These are phyloP conservation scores for Scopulariopsis brevicaulis DNA, from an alignment of 2,329 filamentous ascomycete genomes.

Conservation along the genomic window DNA sequence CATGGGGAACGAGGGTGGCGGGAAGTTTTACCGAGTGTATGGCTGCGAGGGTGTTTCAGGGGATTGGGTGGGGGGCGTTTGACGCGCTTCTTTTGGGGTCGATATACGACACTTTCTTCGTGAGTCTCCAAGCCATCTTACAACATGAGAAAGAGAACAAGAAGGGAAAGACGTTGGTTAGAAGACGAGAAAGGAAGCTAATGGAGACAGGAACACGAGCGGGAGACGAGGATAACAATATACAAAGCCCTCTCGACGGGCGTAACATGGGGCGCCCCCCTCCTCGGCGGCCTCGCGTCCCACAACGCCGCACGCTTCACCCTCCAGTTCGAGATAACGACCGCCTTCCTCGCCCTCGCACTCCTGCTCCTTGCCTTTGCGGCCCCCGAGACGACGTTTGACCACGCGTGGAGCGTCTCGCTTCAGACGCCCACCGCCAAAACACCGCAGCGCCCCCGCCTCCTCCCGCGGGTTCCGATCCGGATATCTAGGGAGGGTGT, in stretches of 20 bases:
- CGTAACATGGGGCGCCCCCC: constrained; percentile 40
- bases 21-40: constrained; percentile 32
- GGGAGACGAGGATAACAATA: constrained; percentile 28
- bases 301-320: constrained; percentile 25
- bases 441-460: constrained; percentile 5
- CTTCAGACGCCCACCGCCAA: constrained; percentile 11
- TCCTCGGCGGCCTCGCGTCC: constrained; percentile 39
- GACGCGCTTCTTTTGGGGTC: constrained; percentile 39
- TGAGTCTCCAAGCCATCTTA: constrained; percentile 17
- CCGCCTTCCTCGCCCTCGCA: constrained; percentile 31
- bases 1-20: constrained; percentile 35
- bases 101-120: constrained; percentile 46
- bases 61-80: constrained; percentile 47
- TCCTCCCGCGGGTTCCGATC: constrained; percentile 11
- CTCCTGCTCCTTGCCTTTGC: constrained; percentile 34
- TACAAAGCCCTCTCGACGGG: constrained; percentile 31
- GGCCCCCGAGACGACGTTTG: constrained; percentile 40
- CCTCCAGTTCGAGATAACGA: constrained; percentile 39
- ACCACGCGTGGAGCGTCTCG: constrained; percentile 21
- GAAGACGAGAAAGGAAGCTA: neutral
- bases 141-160: neutral
- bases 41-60: constrained; percentile 41
- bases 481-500: constrained; percentile 19
- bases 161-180: neutral
- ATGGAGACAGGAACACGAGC: constrained; percentile 40